Base-by-base conservation (phyloP, 345 rosid genomes). In the thale cress (Arabidopsis thaliana) region DNA sequence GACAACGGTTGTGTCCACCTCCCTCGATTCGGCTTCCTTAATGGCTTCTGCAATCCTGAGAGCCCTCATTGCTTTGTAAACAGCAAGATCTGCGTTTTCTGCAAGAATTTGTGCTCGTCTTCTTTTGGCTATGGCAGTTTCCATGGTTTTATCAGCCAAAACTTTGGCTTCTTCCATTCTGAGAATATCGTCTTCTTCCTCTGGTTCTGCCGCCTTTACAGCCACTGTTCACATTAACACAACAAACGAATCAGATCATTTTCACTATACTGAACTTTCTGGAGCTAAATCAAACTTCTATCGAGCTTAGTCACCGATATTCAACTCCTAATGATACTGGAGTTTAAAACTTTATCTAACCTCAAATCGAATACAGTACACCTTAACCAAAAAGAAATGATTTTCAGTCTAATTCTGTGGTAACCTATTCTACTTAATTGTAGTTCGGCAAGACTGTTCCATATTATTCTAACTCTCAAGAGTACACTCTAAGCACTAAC, bases 21-120 rank as follows among this genome's bases (percentile, higher is more conserved):
- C 82, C 5, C 71, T 62, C 8, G 88, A 75, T 62, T 73, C 86
- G 1, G 59, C 68, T 63, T 45, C 46, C 50, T 66, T 68, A 34
- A 89, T 86, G 75, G 87, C 83, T 83, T 89, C 93, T 6, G 94
- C 93, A 40, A 90, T 90, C 75, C 83, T 80, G 5, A 87, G 82
- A 10, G 94, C 87, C 84, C 84, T 76, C 58, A 75, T 69, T 24
- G 98, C 96, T 82, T 83, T 95, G 82, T 89, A 93, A 10, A 87
- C 79, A 20, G 91, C 93, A 80, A 95, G 72, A 78, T 89, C 91
- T 3, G 99, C 99, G n/a, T 81, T 86, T 78, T 82, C 87, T 86
- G 87, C 86, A 10, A 90, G 91, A 42, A 74, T 41, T 80, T 95
- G 94, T 7, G 97, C 98, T 75, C 82, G 79, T 46, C 55, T 74